These are phyloP conservation scores for Gnaphalium uliginosum DNA, from an alignment of 129 eudicot genomes.

Conservation along the genomic window DNA sequence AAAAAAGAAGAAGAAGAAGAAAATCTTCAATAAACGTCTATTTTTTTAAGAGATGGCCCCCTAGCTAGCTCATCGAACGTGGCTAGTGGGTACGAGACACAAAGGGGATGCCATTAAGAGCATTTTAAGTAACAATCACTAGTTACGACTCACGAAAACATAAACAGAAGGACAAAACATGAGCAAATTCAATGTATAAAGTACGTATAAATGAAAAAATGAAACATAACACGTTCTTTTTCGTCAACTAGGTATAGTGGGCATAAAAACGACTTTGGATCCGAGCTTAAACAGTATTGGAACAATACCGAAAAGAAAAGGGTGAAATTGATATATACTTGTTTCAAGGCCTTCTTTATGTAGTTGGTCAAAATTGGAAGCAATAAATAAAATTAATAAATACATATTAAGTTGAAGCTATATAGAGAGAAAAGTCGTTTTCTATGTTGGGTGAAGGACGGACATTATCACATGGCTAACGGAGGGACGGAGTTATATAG, in stretches of 20 bases:
- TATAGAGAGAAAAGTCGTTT: slow-evolving; percentile 21
- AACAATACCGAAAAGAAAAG: not conserved
- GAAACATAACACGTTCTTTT: not conserved
- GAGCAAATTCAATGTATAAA: not conserved
- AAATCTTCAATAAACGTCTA: not conserved
- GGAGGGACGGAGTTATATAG: too few relatives aligned
- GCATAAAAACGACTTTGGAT: not conserved
- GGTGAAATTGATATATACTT: not conserved
- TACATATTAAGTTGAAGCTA: slow-evolving; percentile 18
- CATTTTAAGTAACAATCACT: not conserved
- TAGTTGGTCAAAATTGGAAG: not conserved
- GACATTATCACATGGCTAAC: too few relatives aligned
- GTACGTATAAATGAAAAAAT: not conserved
- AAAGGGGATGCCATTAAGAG: not conserved
- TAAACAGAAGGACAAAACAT: not conserved
- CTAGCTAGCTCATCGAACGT: not conserved
- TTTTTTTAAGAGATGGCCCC: not conserved
- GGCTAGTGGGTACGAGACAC: not conserved
- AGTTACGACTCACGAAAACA: not conserved
- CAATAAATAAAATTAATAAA: not conserved
- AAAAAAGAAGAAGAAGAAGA: not conserved
- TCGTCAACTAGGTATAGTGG: not conserved
- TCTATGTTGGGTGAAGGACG: slow-evolving; percentile 28
- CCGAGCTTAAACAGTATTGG: not conserved
- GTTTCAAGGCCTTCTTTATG: not conserved